phyloP scores from a whole-genome alignment of 805 yeast species.

The Candida koratica region DNA sequence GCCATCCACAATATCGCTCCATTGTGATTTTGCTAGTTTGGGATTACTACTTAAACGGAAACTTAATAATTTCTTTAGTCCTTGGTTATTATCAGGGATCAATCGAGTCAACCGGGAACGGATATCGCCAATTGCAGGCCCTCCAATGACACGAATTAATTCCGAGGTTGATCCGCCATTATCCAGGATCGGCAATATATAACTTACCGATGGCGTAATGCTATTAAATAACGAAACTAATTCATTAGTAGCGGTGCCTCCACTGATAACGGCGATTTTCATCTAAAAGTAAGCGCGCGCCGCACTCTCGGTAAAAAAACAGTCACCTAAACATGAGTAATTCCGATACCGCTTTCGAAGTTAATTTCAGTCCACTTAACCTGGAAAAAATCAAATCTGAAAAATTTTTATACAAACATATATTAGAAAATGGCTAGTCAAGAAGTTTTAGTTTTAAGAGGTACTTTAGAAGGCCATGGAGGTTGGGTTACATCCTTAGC shows the following conservation, averaged over 20 bases:
- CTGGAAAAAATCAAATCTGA: background rate
- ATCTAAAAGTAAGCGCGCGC: too few relatives aligned
- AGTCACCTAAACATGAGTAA: slow-evolving; percentile 36
- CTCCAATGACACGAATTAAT: slow-evolving; percentile 78
- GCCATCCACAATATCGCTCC: slow-evolving; percentile 80
- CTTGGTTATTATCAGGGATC: slow-evolving; percentile 49
- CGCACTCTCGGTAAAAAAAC: slow-evolving; percentile 28
- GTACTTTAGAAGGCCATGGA: slow-evolving; percentile 89
- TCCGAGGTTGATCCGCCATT: slow-evolving; percentile 96
- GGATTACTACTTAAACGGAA: slow-evolving; percentile 50
- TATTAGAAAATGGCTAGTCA: slow-evolving; percentile 59
- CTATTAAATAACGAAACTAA: slow-evolving; percentile 39
- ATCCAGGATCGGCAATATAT: slow-evolving; percentile 80
- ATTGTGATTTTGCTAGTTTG: slow-evolving; percentile 57
- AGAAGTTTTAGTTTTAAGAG: slow-evolving; percentile 99
- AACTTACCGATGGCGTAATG: slow-evolving; percentile 39
- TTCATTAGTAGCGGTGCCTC: slow-evolving; percentile 86
- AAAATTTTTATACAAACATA: slow-evolving; percentile 5
- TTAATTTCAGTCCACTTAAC: slow-evolving; percentile 20
- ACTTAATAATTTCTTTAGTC: slow-evolving; percentile 33
- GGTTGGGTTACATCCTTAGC: slow-evolving; percentile 98
- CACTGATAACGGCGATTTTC: slow-evolving; percentile 50
- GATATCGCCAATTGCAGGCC: slow-evolving; percentile 93
- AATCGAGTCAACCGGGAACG: slow-evolving; percentile 75
- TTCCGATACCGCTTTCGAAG: slow-evolving; percentile 33